Evolutionary conservation across 2,329 filamentous ascomycete genomes (phyloP), one percentile per base, ranked within the genome.

Genomic region (Cladophialophora chaetospira): DNA sequence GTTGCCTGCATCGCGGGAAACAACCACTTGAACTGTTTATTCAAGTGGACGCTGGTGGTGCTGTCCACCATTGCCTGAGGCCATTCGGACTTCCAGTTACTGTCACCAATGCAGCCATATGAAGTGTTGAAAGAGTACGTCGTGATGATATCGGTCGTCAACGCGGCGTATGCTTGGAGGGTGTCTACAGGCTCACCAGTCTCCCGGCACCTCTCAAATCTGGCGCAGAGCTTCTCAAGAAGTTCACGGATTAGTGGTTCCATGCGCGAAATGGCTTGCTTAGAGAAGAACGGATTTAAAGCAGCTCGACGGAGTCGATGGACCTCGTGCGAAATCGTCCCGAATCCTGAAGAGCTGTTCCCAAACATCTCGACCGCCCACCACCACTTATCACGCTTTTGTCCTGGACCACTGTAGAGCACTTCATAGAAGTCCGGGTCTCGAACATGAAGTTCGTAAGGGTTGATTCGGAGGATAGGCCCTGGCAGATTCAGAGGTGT

Each of bases 401-500:
- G 38, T 4, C 45, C 42, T 5, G 65, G 45, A n/a, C 58, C 55
- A 0, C 63, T 64, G 47, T 73, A 74, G 11, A 73, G 64, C 13
- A 67, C 66, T 10, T 71, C 64, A 42, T 69, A 72, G 58, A 64
- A 73, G 2, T 68, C 61, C 3, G 69, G 52, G 48, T 73, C 71
- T n/a, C 65, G 63, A 57, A 73, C 66, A 43, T 72, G 70, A 9
- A 73, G 55, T 52, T 72, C 70, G 3, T 66, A 53, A 1, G 71
- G 71, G 19, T 60, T 68, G 55, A 73, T 66, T 5, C 71, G 70
- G 15, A 73, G 48, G 17, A 73, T 70, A 0, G 71, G 71, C 1
- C 71, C 72, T 48, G 28, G 21, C n/a, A n/a, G 29, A 46, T 21
- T 4, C 5, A 28, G 15, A 15, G 23, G 28, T 17, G 17, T 48